Conservation (phyloP, 176 grass and related monocot genomes). For the Thinopyrum elongatum region DNA sequence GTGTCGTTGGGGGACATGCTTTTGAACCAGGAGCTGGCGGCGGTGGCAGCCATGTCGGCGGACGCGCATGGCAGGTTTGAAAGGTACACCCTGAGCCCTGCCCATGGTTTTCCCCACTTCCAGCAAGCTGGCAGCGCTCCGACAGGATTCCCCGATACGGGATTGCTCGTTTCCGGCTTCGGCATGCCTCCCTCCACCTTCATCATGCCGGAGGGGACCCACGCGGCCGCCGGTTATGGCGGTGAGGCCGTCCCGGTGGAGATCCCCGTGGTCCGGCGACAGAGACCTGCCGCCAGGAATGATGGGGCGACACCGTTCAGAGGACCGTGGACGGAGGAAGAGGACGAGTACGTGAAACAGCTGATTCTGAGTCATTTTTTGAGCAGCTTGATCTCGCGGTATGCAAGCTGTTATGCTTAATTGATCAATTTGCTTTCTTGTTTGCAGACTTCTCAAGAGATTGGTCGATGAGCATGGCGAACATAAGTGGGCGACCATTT, state of each 20-base stretch:
- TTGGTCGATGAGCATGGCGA: constrained; percentile 56
- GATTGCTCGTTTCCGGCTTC: background rate
- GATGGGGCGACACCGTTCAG: constrained; percentile 2
- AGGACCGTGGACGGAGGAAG: constrained; percentile 61
- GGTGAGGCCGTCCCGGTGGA: background rate
- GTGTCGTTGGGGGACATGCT: background rate
- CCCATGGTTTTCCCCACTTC: background rate
- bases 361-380: background rate
- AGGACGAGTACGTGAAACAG: constrained; percentile 50
- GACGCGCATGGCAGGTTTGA: background rate
- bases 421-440: background rate
- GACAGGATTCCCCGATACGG: background rate
- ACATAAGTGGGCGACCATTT: constrained; percentile 61
- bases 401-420: background rate
- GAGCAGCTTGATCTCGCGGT: background rate
- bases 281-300: background rate
- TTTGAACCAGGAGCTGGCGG: background rate
- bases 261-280: background rate
- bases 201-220: constrained; percentile 6
- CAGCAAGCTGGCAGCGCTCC: background rate
- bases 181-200: background rate
- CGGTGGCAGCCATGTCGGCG: background rate
- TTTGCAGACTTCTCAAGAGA: constrained; percentile 42
- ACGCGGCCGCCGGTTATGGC: background rate
- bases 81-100: background rate